phyloP scores from a whole-genome alignment of 2,329 filamentous ascomycete genomes.

The Xylariales sp. region DNA sequence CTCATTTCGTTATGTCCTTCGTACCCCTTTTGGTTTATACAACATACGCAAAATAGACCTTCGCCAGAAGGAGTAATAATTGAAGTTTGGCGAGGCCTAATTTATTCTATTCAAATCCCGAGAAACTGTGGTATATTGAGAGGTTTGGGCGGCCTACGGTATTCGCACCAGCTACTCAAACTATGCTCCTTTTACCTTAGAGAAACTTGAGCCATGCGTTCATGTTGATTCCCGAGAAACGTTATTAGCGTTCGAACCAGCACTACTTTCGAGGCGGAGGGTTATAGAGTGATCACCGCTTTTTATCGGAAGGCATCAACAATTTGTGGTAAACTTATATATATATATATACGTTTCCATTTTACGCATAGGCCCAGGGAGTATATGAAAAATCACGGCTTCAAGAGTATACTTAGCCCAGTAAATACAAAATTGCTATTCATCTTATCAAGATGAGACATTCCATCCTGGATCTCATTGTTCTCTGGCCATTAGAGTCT shows the following conservation, averaged over 20 bases:
- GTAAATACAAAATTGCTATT: not conserved
- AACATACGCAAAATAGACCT: constrained; percentile 5
- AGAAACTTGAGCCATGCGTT: not conserved
- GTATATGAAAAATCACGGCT: not conserved
- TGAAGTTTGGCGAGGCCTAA: not conserved
- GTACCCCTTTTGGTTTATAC: constrained; percentile 5
- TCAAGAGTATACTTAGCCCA: not conserved
- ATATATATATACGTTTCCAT: not conserved
- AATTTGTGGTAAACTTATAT: not conserved
- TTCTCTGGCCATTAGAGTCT: constrained; percentile 5
- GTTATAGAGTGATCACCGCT: not conserved
- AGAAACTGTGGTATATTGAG: not conserved
- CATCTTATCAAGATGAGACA: constrained; percentile 20
- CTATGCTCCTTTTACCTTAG: not conserved
- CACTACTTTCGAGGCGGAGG: not conserved
- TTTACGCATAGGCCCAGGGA: not conserved
- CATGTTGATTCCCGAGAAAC: not conserved
- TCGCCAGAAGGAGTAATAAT: constrained; percentile 30
- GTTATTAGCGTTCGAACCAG: not conserved
- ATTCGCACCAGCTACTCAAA: not conserved
- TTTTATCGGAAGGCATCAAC: not conserved
- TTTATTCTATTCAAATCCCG: constrained; percentile 30
- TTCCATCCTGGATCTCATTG: not conserved
- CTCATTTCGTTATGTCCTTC: constrained; percentile 6
- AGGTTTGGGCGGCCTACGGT: not conserved